These are phyloP conservation scores for Podospora pseudopauciseta DNA, from an alignment of 495 filamentous ascomycete genomes.

Conservation along the genomic window DNA sequence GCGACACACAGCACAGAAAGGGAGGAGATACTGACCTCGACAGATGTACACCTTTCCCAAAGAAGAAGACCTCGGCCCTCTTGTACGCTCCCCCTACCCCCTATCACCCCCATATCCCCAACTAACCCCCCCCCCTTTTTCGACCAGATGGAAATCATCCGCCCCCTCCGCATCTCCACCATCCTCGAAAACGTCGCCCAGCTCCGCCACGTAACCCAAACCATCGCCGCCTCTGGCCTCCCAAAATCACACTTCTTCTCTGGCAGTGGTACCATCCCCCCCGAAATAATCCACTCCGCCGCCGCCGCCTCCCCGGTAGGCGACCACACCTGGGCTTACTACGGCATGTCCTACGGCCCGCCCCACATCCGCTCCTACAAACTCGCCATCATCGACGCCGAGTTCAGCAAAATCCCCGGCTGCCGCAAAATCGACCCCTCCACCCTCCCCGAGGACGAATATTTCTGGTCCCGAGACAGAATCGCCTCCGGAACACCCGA, in stretches of 20 bases:
- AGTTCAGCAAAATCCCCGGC: conserved; percentile 45
- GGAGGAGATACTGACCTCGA: conserved; percentile 3
- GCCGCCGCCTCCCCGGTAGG: conserved; percentile 40
- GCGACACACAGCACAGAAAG: not conserved
- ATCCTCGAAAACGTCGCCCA: conserved; percentile 57
- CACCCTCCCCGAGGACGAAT: conserved; percentile 30
- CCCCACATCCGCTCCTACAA: conserved; percentile 41
- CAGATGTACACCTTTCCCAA: conserved; percentile 52
- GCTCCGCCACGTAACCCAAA: conserved; percentile 51
- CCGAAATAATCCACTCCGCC: conserved; percentile 35
- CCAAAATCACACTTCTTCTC: conserved; percentile 45
- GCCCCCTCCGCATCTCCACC: conserved; percentile 47
- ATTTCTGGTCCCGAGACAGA: conserved; percentile 32
- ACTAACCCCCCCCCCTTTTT: not conserved
- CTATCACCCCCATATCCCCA: not conserved
- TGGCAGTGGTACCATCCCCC: conserved; percentile 38
- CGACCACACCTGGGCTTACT: conserved; percentile 53
- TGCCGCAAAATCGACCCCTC: conserved; percentile 48
- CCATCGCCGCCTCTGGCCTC: conserved; percentile 42
- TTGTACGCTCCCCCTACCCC: conserved; percentile 24
- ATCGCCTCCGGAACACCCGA: conserved; percentile 44
- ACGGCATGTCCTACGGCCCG: conserved; percentile 53
- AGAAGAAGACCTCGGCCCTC: conserved; percentile 49
- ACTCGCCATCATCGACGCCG: conserved; percentile 43
- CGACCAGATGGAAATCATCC: conserved; percentile 44